Conservation (phyloP, 208 protist genomes). For the Leptomonas pyrrhocoris region DNA sequence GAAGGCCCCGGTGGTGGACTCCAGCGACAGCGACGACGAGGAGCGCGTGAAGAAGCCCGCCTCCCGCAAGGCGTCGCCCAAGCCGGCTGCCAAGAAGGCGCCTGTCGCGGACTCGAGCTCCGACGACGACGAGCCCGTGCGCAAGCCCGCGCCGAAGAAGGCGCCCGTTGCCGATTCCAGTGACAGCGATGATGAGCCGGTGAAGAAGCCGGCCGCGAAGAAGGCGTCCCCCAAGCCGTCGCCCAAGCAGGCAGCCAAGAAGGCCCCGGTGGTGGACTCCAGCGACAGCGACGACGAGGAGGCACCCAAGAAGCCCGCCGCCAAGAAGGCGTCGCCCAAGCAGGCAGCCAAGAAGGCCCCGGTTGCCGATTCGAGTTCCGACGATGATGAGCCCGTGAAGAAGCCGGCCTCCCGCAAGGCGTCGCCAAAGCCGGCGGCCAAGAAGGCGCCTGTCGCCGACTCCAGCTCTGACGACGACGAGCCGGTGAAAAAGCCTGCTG, state of each 20-base stretch:
- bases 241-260: slow-evolving; percentile 36
- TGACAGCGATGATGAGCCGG: slow-evolving; percentile 59
- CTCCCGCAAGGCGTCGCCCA: slow-evolving; percentile 33
- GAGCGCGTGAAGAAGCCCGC: slow-evolving; percentile 38
- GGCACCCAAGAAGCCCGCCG: slow-evolving; percentile 37
- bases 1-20: slow-evolving; percentile 41
- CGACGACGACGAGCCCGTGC: slow-evolving; percentile 52
- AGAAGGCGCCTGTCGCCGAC: slow-evolving; percentile 40
- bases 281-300: slow-evolving; percentile 38
- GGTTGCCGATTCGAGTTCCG: no score
- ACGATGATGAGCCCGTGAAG: slow-evolving; percentile 52
- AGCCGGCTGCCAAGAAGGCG: slow-evolving; percentile 33
- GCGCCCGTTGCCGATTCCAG: slow-evolving; percentile 29
- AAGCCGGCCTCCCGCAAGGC: slow-evolving; percentile 56
- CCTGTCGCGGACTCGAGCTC: no score
- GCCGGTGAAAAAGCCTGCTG: slow-evolving; percentile 38
- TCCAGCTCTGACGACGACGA: slow-evolving; percentile 54
- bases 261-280: slow-evolving; percentile 38
- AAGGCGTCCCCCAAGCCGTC: slow-evolving; percentile 37
- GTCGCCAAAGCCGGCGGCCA: slow-evolving; percentile 46
- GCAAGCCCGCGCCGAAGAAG: slow-evolving; percentile 52
- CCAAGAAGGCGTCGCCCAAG: slow-evolving; percentile 37
- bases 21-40: slow-evolving; percentile 38
- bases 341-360: slow-evolving; percentile 31
- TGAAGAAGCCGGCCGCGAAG: slow-evolving; percentile 37